Conservation (phyloP, 768 basidiomycete species). For the Dendrothele bispora region DNA sequence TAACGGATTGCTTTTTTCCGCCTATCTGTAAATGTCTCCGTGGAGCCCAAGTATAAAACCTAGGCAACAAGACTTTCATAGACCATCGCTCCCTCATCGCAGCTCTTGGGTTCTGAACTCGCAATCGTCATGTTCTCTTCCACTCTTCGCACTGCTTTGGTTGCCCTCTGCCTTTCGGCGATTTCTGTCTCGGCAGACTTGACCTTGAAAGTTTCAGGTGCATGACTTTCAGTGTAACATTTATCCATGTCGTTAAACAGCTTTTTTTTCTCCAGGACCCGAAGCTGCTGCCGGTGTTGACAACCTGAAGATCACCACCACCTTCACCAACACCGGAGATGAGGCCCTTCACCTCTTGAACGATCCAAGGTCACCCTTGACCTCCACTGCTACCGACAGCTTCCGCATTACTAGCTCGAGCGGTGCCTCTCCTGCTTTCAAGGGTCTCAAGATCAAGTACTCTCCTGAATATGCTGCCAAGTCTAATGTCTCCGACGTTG, state of each 20-base stretch:
- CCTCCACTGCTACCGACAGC: slow-evolving; percentile 36
- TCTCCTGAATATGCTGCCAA: slow-evolving; percentile 26
- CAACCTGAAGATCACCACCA: slow-evolving; percentile 39
- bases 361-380: slow-evolving; percentile 39
- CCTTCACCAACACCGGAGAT: slow-evolving; percentile 42
- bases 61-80: too few relatives aligned
- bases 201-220: neutral
- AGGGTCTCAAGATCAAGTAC: slow-evolving; percentile 41
- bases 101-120: neutral
- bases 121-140: neutral
- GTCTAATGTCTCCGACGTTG: slow-evolving; percentile 17
- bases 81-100: neutral
- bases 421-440: slow-evolving; percentile 38
- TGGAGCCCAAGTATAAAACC: too few relatives aligned
- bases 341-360: slow-evolving; percentile 43
- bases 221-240: neutral
- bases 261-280: slow-evolving; percentile 21
- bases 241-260: neutral
- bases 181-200: neutral
- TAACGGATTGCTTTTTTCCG: too few relatives aligned
- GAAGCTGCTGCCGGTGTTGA: slow-evolving; percentile 35
- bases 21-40: too few relatives aligned
- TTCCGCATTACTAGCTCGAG: slow-evolving; percentile 35
- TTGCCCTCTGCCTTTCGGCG: neutral
- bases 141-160: neutral